Conservation (phyloP, 805 yeast species). For the Candida oleophila region DNA sequence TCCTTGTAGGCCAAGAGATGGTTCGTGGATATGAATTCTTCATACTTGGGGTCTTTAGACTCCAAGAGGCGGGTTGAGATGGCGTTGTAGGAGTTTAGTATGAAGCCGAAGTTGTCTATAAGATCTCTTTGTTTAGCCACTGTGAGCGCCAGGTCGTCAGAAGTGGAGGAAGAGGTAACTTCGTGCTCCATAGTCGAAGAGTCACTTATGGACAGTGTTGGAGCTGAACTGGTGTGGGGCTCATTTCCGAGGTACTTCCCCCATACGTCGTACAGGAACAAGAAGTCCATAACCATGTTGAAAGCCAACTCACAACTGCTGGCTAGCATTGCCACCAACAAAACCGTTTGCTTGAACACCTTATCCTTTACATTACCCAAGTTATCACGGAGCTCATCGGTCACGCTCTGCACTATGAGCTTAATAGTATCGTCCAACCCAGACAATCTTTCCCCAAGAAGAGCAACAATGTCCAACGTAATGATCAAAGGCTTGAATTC, state of each 20-base stretch:
- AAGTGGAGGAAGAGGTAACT: not conserved
- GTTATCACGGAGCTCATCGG: slow-evolving; percentile 52
- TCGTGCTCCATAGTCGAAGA: slow-evolving; percentile 15
- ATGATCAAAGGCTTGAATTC: slow-evolving; percentile 35
- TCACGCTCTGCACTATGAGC: slow-evolving; percentile 31
- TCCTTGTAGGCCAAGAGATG: slow-evolving; percentile 56
- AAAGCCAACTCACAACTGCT: slow-evolving; percentile 46
- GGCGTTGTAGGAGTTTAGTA: slow-evolving; percentile 47
- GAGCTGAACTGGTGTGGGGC: slow-evolving; percentile 4
- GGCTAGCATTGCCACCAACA: slow-evolving; percentile 57
- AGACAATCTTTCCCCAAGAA: slow-evolving; percentile 29
- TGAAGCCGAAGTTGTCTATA: slow-evolving; percentile 58
- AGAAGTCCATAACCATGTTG: slow-evolving; percentile 41
- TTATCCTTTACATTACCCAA: slow-evolving; percentile 51
- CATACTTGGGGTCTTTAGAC: not conserved
- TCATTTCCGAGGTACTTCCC: slow-evolving; percentile 27
- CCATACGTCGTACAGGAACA: slow-evolving; percentile 40
- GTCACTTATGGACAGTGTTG: not conserved
- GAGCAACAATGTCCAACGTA: slow-evolving; percentile 36
- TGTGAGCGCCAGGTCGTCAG: slow-evolving; percentile 34
- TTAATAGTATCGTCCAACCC: slow-evolving; percentile 8
- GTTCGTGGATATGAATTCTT: slow-evolving; percentile 21
- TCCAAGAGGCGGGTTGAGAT: slow-evolving; percentile 15
- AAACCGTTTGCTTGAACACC: slow-evolving; percentile 59
- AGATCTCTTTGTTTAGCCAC: slow-evolving; percentile 58